These are phyloP conservation scores for Eleusine indica DNA, from an alignment of 176 grass and related monocot genomes.

Conservation along the genomic window DNA sequence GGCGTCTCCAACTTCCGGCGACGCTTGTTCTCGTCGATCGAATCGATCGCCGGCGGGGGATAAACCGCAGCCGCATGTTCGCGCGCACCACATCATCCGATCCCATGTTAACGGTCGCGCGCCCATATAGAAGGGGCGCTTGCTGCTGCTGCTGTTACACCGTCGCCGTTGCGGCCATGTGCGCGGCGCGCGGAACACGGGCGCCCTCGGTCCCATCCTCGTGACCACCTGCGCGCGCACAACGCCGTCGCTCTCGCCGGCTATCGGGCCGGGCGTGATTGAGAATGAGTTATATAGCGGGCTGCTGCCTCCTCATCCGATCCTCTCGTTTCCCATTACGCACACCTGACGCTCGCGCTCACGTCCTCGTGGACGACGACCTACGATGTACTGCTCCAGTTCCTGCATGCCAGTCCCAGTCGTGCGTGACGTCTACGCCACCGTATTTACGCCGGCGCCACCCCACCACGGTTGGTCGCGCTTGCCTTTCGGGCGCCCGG, in stretches of 20 bases:
- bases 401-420: background rate
- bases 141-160: constrained; percentile 15
- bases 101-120: too few relatives aligned
- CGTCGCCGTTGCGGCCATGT: constrained; percentile 29
- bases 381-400: background rate
- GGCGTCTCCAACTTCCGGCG: background rate
- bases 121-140: too few relatives aligned
- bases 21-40: background rate
- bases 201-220: background rate
- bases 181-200: constrained; percentile 21
- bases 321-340: background rate
- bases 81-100: too few relatives aligned
- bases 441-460: constrained; percentile 26
- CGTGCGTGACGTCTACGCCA: constrained; percentile 44
- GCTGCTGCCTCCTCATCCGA: too few relatives aligned
- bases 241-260: background rate
- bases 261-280: background rate
- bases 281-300: too few relatives aligned
- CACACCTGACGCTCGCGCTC: background rate
- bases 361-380: background rate
- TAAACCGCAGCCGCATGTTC: constrained; percentile 8
- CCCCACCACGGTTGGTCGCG: constrained; percentile 38
- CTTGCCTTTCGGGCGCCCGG: constrained; percentile 35
- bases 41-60: background rate
- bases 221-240: background rate